phyloP scores from a whole-genome alignment of 2,329 filamentous ascomycete species.

The Calonectria montana region DNA sequence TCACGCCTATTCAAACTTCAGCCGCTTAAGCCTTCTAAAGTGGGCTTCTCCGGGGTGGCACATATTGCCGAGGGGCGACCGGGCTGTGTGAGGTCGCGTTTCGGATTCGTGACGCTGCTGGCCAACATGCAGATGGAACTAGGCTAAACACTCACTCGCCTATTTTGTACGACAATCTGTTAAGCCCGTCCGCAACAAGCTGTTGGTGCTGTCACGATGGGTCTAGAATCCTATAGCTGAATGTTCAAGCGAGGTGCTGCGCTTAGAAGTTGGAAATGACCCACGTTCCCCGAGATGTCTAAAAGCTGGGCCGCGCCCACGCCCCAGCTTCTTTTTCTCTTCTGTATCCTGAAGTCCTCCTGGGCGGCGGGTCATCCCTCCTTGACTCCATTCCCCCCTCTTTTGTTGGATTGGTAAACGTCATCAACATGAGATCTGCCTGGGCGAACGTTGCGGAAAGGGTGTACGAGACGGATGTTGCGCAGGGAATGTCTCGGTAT shows the following conservation, averaged over 20 bases:
- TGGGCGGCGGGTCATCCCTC: background rate
- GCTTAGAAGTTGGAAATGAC: background rate
- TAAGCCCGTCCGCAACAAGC: background rate
- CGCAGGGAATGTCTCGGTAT: background rate
- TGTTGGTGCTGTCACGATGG: slow-evolving; percentile 29
- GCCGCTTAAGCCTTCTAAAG: background rate
- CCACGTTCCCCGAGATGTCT: background rate
- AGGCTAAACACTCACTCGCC: slow-evolving; percentile 27
- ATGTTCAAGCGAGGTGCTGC: background rate
- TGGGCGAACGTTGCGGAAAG: slow-evolving; percentile 10
- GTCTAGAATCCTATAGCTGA: background rate
- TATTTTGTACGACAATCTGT: slow-evolving; percentile 25
- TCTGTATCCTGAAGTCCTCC: background rate
- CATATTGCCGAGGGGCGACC: background rate
- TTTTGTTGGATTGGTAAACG: background rate
- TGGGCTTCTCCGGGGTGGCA: background rate
- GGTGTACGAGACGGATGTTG: slow-evolving; percentile 8
- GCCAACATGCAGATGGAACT: slow-evolving; percentile 33
- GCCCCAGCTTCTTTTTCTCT: background rate
- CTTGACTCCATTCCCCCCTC: background rate
- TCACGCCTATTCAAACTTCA: background rate
- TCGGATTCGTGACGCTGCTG: slow-evolving; percentile 21
- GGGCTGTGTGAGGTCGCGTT: slow-evolving; percentile 25
- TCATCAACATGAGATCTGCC: slow-evolving; percentile 9
- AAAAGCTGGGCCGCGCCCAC: background rate